Percentiles rank a stretch among this genome's conserved stretches.
phyloP scores from a whole-genome alignment of 2,329 filamentous ascomycete species.

The Lachnellula arida region DNA sequence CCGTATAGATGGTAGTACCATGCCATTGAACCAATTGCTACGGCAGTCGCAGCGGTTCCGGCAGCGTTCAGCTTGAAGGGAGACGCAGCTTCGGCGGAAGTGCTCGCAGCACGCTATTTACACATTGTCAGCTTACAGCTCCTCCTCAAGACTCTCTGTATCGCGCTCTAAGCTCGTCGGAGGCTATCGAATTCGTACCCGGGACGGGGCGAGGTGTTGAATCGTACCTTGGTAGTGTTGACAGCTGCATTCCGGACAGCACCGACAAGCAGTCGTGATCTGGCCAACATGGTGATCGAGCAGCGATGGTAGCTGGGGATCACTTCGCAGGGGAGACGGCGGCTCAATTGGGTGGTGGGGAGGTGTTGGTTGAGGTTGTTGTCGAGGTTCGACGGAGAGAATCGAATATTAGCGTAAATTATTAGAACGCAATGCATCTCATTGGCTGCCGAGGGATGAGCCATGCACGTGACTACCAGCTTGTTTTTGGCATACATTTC shows the following conservation, averaged over 20 bases:
- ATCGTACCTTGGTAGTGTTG: slow-evolving; percentile 69
- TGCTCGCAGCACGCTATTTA: slow-evolving; percentile 58
- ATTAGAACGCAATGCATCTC: not conserved
- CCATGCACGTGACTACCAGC: no score
- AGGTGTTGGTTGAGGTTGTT: slow-evolving; percentile 18
- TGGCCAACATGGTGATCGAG: slow-evolving; percentile 77
- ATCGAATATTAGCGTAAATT: slow-evolving; percentile 1
- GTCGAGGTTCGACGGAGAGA: slow-evolving; percentile 15
- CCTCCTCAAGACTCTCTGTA: not conserved
- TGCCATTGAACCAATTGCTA: slow-evolving; percentile 82
- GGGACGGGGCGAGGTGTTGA: slow-evolving; percentile 30
- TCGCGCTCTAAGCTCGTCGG: slow-evolving; percentile 20
- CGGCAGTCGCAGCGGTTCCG: slow-evolving; percentile 78
- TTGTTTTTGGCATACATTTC: no score
- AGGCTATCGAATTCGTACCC: not conserved
- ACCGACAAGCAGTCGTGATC: slow-evolving; percentile 83
- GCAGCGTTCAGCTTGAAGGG: slow-evolving; percentile 81
- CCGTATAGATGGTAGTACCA: slow-evolving; percentile 99
- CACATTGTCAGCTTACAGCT: slow-evolving; percentile 36
- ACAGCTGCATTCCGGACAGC: slow-evolving; percentile 68
- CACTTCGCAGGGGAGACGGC: slow-evolving; percentile 23
- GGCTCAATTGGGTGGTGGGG: slow-evolving; percentile 30
- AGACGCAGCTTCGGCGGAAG: slow-evolving; percentile 63
- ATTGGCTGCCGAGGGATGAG: no score
- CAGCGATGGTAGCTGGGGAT: slow-evolving; percentile 29